Evolutionary conservation across 495 filamentous ascomycete species (phyloP).

Genomic region (Tuber microsphaerosporum): DNA sequence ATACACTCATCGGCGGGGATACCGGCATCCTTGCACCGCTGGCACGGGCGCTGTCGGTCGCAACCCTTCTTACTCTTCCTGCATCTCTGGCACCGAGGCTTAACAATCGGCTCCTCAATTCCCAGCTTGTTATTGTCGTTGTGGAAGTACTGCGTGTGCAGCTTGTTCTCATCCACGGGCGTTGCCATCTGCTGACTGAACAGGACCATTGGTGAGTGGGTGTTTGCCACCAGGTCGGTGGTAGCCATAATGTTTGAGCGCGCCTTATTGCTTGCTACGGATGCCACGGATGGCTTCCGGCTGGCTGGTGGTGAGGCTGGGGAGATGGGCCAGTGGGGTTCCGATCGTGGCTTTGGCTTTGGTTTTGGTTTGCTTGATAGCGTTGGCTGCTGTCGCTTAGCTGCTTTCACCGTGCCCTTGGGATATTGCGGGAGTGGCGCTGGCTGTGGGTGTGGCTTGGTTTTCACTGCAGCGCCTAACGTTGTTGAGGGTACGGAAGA

Average conservation of each 20-base stretch:
- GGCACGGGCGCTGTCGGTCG: conserved; percentile 89
- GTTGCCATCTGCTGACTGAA: conserved; percentile 30
- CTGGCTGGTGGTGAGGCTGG: conserved; percentile 59
- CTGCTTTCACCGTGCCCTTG: conserved; percentile 39
- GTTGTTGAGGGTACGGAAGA: conserved; percentile 19
- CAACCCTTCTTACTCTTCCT: conserved; percentile 99
- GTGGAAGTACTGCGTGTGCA: conserved; percentile 1
- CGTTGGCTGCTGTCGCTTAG: conserved; percentile 34
- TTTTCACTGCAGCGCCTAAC: conserved; percentile 10
- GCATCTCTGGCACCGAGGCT: conserved; percentile 95
- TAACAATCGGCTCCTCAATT: conserved; percentile 79
- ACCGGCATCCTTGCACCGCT: conserved; percentile 90
- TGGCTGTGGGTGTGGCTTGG: conserved; percentile 11
- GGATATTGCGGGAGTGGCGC: conserved; percentile 12
- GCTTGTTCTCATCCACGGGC: conserved; percentile 19
- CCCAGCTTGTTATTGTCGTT: conserved; percentile 58
- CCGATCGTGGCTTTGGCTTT: conserved; percentile 45
- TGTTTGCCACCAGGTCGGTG: conserved; percentile 15
- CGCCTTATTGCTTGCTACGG: conserved; percentile 50
- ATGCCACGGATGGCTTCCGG: conserved; percentile 74
- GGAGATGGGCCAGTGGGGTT: conserved; percentile 53
- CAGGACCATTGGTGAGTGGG: conserved; percentile 16
- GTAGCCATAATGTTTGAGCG: conserved; percentile 31
- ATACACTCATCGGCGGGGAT: conserved; percentile 85
- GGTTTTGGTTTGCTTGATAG: conserved; percentile 39